Conservation (phyloP, 495 filamentous ascomycete species). For the Aspergillus panamensis region DNA sequence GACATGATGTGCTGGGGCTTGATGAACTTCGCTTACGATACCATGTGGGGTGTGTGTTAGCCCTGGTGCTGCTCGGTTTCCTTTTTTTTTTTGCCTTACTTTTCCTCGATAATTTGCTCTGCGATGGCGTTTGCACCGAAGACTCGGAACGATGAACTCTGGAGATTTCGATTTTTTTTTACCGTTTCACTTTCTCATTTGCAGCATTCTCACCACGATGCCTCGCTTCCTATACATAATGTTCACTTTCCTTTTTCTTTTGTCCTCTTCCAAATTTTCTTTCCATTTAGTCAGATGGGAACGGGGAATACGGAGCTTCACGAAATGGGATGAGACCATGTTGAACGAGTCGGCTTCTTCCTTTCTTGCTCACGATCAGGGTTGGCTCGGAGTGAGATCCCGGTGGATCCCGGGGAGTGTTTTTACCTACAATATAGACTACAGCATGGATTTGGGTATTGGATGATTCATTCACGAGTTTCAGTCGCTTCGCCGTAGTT, state of each 20-base stretch:
- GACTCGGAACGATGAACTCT: slow-evolving; percentile 31
- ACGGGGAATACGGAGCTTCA: slow-evolving; percentile 12
- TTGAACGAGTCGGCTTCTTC: slow-evolving; percentile 14
- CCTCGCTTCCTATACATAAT: slow-evolving; percentile 23
- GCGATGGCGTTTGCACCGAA: slow-evolving; percentile 43
- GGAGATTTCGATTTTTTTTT: slow-evolving; percentile 24
- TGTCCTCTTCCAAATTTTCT: not conserved
- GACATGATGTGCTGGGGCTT: slow-evolving; percentile 27
- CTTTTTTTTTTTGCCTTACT: slow-evolving; percentile 26
- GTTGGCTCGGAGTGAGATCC: slow-evolving; percentile 12
- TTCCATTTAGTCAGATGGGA: slow-evolving; percentile 15
- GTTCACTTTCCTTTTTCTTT: slow-evolving; percentile 18
- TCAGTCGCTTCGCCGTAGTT: not conserved
- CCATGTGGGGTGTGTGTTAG: slow-evolving; percentile 35
- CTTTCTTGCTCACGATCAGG: slow-evolving; percentile 6
- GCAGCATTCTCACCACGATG: slow-evolving; percentile 19
- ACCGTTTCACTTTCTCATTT: slow-evolving; percentile 18
- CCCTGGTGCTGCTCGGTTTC: slow-evolving; percentile 22
- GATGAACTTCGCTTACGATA: slow-evolving; percentile 45
- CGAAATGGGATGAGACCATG: slow-evolving; percentile 22
- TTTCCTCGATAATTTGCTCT: slow-evolving; percentile 31
- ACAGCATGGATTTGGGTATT: slow-evolving; percentile 25
- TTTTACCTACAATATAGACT: slow-evolving; percentile 27
- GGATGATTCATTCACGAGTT: slow-evolving; percentile 1
- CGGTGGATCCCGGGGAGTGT: slow-evolving; percentile 15